A percentile compares a stretch with the other conserved stretches of the same genome.
These are phyloP conservation scores for Barnettozyma hawaiiensis DNA, from an alignment of 1,139 yeast species.

Conservation along the genomic window DNA sequence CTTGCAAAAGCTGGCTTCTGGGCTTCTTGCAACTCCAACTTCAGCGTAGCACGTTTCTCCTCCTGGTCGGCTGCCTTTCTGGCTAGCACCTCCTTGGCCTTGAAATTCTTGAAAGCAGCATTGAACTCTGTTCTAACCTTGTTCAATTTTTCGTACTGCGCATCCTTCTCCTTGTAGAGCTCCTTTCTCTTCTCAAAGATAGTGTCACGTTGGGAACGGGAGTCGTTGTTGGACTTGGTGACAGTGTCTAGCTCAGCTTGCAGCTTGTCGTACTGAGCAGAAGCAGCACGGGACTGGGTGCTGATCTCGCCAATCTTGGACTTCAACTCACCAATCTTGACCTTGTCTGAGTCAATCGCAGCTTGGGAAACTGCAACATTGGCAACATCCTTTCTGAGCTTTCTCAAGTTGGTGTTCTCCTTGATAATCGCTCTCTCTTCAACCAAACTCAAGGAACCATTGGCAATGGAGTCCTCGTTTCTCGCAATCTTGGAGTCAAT, in stretches of 20 bases:
- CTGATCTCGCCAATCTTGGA: conserved; percentile 51
- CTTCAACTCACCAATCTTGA: conserved; percentile 72
- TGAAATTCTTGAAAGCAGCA: conserved; percentile 66
- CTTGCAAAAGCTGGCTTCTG: conserved; percentile 80
- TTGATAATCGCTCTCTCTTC: conserved; percentile 85
- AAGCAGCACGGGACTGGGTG: conserved; percentile 43
- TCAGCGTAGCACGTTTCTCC: conserved; percentile 61
- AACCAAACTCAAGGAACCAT: conserved; percentile 81
- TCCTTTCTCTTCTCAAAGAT: conserved; percentile 63
- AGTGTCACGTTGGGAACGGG: conserved; percentile 42
- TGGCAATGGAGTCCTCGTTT: conserved; percentile 70
- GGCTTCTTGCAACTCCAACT: conserved; percentile 57
- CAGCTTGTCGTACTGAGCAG: conserved; percentile 47
- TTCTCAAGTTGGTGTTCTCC: conserved; percentile 81
- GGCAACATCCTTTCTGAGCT: conserved; percentile 74
- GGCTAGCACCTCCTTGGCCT: conserved; percentile 62
- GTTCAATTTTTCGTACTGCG: conserved; percentile 56
- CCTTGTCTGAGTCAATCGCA: conserved; percentile 75
- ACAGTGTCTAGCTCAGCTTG: conserved; percentile 57
- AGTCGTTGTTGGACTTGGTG: conserved; percentile 61
- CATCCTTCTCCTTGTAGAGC: conserved; percentile 66
- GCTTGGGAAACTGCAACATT: conserved; percentile 70
- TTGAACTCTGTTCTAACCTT: conserved; percentile 63
- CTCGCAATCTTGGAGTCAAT: conserved; percentile 67
- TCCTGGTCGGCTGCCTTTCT: conserved; percentile 68